Evolutionary conservation across 2,329 filamentous ascomycete genomes (phyloP).

Genomic region (Thielaviopsis cerberus): DNA sequence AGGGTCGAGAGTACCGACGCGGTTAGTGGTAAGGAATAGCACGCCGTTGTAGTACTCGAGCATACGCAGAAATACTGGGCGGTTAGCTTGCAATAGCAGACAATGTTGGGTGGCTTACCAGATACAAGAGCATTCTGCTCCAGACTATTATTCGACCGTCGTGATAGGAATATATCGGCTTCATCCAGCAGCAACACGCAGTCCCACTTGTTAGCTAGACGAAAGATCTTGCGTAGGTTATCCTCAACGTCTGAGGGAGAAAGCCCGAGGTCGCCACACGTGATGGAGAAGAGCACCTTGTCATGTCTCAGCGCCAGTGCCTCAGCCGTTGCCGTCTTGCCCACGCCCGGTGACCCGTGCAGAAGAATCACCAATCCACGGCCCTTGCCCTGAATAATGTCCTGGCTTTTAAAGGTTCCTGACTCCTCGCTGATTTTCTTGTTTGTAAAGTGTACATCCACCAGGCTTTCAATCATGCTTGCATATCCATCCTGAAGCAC

Average conservation of each 20-base stretch:
- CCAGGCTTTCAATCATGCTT: conserved; percentile 22
- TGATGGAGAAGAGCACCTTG: conserved; percentile 28
- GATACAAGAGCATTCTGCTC: conserved; percentile 22
- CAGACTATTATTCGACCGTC: conserved; percentile 18
- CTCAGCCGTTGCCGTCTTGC: conserved; percentile 30
- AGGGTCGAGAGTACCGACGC: conserved; percentile 29
- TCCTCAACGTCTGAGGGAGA: conserved; percentile 24
- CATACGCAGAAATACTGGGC: conserved; percentile 25
- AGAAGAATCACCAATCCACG: conserved; percentile 26
- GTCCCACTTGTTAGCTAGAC: conserved; percentile 23
- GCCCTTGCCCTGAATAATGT: conserved; percentile 25
- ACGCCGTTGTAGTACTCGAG: conserved; percentile 30
- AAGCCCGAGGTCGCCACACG: conserved; percentile 29
- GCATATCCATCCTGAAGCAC: conserved; percentile 24
- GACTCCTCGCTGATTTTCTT: conserved; percentile 20
- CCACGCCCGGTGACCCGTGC: conserved; percentile 29
- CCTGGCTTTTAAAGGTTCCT: conserved; percentile 7
- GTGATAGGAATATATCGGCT: conserved; percentile 20
- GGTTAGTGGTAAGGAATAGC: conserved; percentile 32
- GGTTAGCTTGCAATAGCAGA: neutral
- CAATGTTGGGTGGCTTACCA: neutral
- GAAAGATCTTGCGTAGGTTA: conserved; percentile 25
- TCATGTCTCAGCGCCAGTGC: conserved; percentile 23
- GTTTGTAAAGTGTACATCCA: conserved; percentile 24
- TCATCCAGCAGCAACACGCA: conserved; percentile 22